phyloP scores from a whole-genome alignment of 352 stramenopile species.

The Phytophthora hybrid region DNA sequence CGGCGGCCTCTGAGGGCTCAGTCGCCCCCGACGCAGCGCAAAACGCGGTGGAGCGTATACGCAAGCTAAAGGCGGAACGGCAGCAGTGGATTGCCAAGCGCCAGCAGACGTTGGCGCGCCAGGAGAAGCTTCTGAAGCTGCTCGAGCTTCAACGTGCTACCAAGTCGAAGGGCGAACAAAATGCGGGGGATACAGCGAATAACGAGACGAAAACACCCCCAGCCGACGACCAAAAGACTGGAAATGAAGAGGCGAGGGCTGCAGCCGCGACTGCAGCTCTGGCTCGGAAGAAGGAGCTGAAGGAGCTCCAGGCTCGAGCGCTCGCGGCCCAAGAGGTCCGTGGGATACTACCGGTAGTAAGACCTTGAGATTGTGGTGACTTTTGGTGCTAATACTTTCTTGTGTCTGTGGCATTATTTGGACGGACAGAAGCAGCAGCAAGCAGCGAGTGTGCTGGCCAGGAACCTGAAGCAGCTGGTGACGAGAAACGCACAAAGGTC shows the following conservation, averaged over 20 bases:
- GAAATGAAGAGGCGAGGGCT: background rate
- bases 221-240: background rate
- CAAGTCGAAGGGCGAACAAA: conserved; percentile 3
- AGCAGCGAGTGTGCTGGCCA: conserved; percentile 31
- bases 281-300: conserved; percentile 50
- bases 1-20: conserved; percentile 14
- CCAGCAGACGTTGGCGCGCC: conserved; percentile 34
- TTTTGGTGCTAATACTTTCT: conserved; percentile 1
- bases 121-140: conserved; percentile 41
- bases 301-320: conserved; percentile 42
- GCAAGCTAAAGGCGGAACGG: conserved; percentile 19
- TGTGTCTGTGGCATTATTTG: background rate
- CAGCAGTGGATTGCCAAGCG: conserved; percentile 39
- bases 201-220: background rate
- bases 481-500: background rate
- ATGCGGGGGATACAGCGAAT: conserved; percentile 11
- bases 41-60: conserved; percentile 30
- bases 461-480: conserved; percentile 40
- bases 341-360: background rate
- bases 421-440: conserved; percentile 40
- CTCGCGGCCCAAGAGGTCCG: conserved; percentile 42
- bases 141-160: conserved; percentile 33
- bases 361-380: background rate
- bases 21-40: conserved; percentile 8
- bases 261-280: background rate